phyloP scores from a whole-genome alignment of 2,329 filamentous ascomycete species.

The Aquanectria penicillioides region DNA sequence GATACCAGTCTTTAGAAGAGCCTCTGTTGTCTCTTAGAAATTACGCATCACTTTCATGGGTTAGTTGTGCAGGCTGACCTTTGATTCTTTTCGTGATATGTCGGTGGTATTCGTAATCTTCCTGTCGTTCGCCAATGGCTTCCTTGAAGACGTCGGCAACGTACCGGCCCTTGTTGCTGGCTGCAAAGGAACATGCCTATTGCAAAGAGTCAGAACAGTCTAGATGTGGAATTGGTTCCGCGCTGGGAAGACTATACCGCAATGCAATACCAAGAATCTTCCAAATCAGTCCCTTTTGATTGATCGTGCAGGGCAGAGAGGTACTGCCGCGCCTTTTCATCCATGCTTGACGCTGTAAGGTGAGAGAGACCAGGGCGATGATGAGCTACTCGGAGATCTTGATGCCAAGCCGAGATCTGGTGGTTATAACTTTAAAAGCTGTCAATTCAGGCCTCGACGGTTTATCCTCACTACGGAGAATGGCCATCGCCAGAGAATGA shows the following conservation, averaged over 20 bases:
- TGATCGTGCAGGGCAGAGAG: constrained; percentile 13
- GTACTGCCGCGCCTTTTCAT: constrained; percentile 14
- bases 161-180: constrained; percentile 29
- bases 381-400: too few relatives aligned
- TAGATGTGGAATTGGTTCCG: too few relatives aligned
- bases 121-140: constrained; percentile 3
- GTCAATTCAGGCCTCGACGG: too few relatives aligned
- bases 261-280: constrained; percentile 31
- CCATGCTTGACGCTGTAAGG: constrained; percentile 1
- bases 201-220: background rate
- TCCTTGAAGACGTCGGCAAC: constrained; percentile 29
- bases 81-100: constrained; percentile 25
- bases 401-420: too few relatives aligned
- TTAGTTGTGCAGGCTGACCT: background rate
- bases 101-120: constrained; percentile 23
- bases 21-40: constrained; percentile 19
- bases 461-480: too few relatives aligned
- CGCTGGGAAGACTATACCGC: constrained; percentile 14
- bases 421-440: too few relatives aligned
- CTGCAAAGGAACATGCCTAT: constrained; percentile 28
- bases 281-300: constrained; percentile 10
- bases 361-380: background rate
- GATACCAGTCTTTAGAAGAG: constrained; percentile 38
- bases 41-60: too few relatives aligned
- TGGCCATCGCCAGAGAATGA: too few relatives aligned